Conservation (phyloP, 2,329 filamentous ascomycete genomes). For the Neonectria magnoliae region DNA sequence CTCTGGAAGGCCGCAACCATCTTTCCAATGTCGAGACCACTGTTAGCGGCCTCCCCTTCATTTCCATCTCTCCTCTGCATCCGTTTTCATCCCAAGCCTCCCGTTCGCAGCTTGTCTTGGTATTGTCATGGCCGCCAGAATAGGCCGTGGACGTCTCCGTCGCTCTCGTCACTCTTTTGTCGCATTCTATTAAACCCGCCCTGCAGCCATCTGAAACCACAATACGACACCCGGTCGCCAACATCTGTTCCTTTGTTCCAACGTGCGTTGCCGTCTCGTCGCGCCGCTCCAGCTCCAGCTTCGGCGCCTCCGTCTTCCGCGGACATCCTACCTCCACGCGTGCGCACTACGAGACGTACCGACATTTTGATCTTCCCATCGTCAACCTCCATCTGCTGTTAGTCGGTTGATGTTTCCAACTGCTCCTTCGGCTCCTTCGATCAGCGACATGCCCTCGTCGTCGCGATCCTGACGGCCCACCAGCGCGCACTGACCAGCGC, state of each 20-base stretch:
- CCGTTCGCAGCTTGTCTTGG: conserved; percentile 3
- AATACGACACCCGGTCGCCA: conserved; percentile 25
- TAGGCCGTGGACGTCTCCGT: conserved; percentile 27
- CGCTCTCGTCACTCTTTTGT: conserved; percentile 34
- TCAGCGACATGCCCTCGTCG: conserved; percentile 20
- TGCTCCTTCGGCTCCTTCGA: conserved; percentile 11
- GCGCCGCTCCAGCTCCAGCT: neutral
- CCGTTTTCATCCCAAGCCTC: conserved; percentile 27
- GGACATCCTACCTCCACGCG: neutral
- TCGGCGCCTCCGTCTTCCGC: neutral
- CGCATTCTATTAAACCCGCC: conserved; percentile 29
- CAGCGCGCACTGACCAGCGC: conserved; percentile 23
- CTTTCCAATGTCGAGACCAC: neutral
- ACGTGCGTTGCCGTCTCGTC: neutral
- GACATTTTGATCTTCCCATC: neutral
- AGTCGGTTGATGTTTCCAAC: neutral
- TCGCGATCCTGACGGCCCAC: conserved; percentile 21
- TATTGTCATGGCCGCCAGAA: conserved; percentile 27
- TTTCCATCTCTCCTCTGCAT: conserved; percentile 28
- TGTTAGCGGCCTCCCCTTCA: conserved; percentile 9
- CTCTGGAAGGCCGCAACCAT: too few species aligned
- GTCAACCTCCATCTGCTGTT: neutral
- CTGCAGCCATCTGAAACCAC: conserved; percentile 19
- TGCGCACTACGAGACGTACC: neutral
- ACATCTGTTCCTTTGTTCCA: conserved; percentile 1